A percentile compares a stretch with the other conserved stretches of the same genome.
Conservation (phyloP, 2,329 filamentous ascomycete species). For the Paracoccidioides lutzii region DNA sequence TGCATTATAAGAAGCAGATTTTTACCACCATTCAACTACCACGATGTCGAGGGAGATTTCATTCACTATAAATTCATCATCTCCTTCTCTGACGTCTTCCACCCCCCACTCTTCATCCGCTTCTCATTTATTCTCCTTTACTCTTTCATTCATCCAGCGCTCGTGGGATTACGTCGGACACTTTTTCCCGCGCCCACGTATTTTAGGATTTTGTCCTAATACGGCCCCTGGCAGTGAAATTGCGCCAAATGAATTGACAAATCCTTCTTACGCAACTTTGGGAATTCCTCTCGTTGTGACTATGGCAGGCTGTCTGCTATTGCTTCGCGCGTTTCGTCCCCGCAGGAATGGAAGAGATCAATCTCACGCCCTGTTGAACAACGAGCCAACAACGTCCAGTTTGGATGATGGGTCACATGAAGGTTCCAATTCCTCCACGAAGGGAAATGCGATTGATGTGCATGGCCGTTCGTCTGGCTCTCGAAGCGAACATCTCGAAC, state of each 20-base stretch:
- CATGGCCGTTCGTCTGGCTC: background rate
- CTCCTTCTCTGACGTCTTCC: background rate
- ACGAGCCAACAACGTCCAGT: background rate
- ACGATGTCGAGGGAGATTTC: no score
- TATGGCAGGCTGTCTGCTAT: background rate
- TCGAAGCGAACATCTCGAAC: slow-evolving; percentile 1
- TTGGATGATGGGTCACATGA: background rate
- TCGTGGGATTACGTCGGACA: background rate
- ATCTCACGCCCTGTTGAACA: background rate
- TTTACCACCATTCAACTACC: no score
- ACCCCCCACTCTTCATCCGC: background rate
- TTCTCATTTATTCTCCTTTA: background rate
- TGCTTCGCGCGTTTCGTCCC: background rate
- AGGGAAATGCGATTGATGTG: slow-evolving; percentile 1
- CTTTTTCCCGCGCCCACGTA: background rate
- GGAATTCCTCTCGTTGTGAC: background rate
- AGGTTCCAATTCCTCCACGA: background rate
- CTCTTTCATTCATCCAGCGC: background rate
- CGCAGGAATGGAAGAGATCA: background rate
- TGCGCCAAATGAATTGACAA: background rate
- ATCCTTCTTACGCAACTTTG: background rate
- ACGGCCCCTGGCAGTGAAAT: background rate
- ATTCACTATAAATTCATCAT: background rate
- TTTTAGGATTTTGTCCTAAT: background rate
- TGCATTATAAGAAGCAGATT: no score